A percentile compares a stretch with the other conserved stretches of the same genome.
Conservation (phyloP, 2,329 filamentous ascomycete genomes). For the Fusarium euwallaceae region DNA sequence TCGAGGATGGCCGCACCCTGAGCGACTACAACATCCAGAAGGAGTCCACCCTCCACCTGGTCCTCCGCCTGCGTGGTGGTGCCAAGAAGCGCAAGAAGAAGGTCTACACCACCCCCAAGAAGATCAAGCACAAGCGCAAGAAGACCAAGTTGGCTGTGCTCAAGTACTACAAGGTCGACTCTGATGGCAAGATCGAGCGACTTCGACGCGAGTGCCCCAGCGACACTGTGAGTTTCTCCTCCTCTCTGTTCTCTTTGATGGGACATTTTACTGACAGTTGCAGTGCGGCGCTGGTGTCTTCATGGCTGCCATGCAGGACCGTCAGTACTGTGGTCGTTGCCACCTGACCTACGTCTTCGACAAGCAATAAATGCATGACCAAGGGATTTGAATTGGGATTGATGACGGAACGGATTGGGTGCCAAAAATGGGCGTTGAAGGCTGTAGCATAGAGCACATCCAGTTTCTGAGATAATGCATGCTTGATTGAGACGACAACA, state of each 20-base stretch:
- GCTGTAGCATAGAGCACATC: constrained; percentile 59
- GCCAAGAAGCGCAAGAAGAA: constrained; percentile 99
- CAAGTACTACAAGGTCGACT: constrained; percentile 99
- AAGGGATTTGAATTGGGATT: constrained; percentile 46
- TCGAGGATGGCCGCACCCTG: constrained; percentile 98
- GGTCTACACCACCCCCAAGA: constrained; percentile 99
- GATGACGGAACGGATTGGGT: constrained; percentile 50
- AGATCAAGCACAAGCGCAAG: constrained; percentile 99
- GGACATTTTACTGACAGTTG: constrained; percentile 50
- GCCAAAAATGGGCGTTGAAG: constrained; percentile 56
- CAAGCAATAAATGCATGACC: constrained; percentile 66
- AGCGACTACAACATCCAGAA: constrained; percentile 99
- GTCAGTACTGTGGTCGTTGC: constrained; percentile 92
- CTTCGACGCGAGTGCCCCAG: constrained; percentile 97
- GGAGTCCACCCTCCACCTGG: constrained; percentile 98
- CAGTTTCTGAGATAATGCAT: constrained; percentile 56
- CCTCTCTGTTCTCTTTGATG: no score
- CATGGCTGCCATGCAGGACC: constrained; percentile 99
- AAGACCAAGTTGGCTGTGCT: constrained; percentile 99
- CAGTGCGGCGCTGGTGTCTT: constrained; percentile 99
- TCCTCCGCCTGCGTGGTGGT: constrained; percentile 97
- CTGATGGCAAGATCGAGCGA: constrained; percentile 99
- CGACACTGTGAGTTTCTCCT: constrained; percentile 77
- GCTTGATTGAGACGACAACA: constrained; percentile 51
- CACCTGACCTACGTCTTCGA: constrained; percentile 81